A percentile compares a stretch with the other conserved stretches of the same genome.
Conservation (phyloP, 257 asterid species). For the Scutellaria baicalensis region DNA sequence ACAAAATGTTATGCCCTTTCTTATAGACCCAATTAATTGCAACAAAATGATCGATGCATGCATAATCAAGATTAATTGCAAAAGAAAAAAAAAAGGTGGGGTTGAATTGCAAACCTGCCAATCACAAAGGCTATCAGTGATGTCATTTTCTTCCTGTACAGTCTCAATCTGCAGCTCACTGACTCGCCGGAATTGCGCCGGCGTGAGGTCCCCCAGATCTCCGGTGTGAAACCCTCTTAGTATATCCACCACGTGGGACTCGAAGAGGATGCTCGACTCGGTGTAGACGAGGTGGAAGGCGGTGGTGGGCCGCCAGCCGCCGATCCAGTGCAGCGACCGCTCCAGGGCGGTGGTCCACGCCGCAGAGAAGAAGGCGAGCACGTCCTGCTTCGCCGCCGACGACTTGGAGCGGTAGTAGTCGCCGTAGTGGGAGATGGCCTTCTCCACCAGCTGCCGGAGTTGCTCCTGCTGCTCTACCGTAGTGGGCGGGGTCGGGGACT, state of each 20-base stretch:
- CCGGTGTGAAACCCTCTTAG: slow-evolving; percentile 63
- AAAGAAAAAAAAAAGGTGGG: too few relatives aligned
- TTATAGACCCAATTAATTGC: too few relatives aligned
- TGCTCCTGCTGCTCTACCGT: slow-evolving; percentile 27
- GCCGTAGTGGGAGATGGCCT: slow-evolving; percentile 36
- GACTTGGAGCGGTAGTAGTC: slow-evolving; percentile 57
- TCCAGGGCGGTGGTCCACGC: slow-evolving; percentile 66
- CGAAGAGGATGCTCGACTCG: slow-evolving; percentile 67
- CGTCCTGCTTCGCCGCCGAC: slow-evolving; percentile 30
- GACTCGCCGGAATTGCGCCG: slow-evolving; percentile 61
- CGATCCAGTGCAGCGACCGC: slow-evolving; percentile 72
- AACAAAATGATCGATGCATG: too few relatives aligned
- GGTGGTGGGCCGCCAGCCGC: slow-evolving; percentile 92
- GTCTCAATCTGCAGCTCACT: slow-evolving; percentile 81
- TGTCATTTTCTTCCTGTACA: slow-evolving; percentile 50
- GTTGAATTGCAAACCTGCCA: slow-evolving; percentile 73
- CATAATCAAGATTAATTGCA: too few relatives aligned
- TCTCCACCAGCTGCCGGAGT: slow-evolving; percentile 33
- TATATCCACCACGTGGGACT: slow-evolving; percentile 60
- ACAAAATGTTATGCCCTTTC: too few relatives aligned
- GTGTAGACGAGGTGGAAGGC: slow-evolving; percentile 76
- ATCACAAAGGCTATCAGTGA: slow-evolving; percentile 42
- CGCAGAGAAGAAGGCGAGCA: slow-evolving; percentile 39
- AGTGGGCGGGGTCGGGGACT: slow-evolving; percentile 28
- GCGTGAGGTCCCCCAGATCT: slow-evolving; percentile 73